A percentile compares a stretch with the other conserved stretches of the same genome.
Conservation (phyloP, 306 rosid species). For the Crataegus laevigata region DNA sequence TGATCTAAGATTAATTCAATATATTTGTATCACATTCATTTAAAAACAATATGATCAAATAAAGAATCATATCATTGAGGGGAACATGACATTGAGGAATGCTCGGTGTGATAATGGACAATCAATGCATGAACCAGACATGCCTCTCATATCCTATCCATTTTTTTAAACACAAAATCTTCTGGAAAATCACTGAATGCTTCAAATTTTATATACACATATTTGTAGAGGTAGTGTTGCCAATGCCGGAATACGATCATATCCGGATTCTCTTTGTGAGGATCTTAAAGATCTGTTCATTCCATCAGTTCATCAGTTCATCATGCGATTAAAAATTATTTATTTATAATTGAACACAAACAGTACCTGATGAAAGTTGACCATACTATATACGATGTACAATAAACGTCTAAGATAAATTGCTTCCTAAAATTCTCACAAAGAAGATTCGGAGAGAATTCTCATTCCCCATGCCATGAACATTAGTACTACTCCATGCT, state of each 20-base stretch:
- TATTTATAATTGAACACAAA: too few relatives aligned
- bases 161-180: background rate
- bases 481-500: background rate
- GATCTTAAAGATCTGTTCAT: too few relatives aligned
- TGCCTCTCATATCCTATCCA: conserved; percentile 21
- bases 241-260: background rate
- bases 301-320: too few relatives aligned
- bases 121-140: conserved; percentile 46
- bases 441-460: too few relatives aligned
- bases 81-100: conserved; percentile 17
- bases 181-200: background rate
- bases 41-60: background rate
- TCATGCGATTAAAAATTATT: too few relatives aligned
- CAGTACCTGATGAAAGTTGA: too few relatives aligned
- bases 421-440: too few relatives aligned
- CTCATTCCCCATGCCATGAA: background rate
- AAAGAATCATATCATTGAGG: conserved; percentile 18
- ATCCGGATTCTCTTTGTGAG: too few relatives aligned
- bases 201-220: background rate
- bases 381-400: too few relatives aligned
- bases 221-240: background rate
- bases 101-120: conserved; percentile 15
- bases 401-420: too few relatives aligned
- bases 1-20: too few relatives aligned
- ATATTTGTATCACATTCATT: background rate